Base-by-base conservation (phyloP, 1,284 basidiomycete genomes). In the Kwoniella shivajii region DNA sequence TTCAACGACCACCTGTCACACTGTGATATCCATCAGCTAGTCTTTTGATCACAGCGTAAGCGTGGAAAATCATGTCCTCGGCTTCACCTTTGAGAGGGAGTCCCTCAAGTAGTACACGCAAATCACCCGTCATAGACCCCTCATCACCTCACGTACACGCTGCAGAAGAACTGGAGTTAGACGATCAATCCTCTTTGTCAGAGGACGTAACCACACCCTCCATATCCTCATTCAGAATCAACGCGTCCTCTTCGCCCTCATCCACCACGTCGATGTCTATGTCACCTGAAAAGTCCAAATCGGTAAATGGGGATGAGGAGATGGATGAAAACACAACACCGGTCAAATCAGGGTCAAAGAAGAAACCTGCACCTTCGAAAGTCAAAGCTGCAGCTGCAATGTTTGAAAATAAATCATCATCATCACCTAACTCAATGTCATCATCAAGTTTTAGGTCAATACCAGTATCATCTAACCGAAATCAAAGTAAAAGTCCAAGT, bases 341-440 rank as follows among this genome's bases (percentile, higher is more conserved):
- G 6, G 30, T 39, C 14, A 37, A 55, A 16, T 30, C 31, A 2
- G 31, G 26, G 22, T 33, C 41, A 26, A 29, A 39, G 31, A 13
- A 14, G 13, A 47, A n/a, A 33, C 34, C 10, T 4, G 36, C 50
- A 27, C 47, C 44, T 6, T 36, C 18, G 9, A 65, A 63, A 57
- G 68, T 72, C 24, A 57, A 54, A 53, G 65, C 69, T 11, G 65
- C 63, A 3, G 69, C 69, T 16, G 66, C 66, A 2, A 59, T 64
- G 59, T 66, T 62, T 47, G 68, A 65, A 36, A 61, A 29, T 18
- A 56, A 26, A 30, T 29, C 31, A 16, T 39, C 31, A 16, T 39
- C 26, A 29, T 26, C 54, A 1, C 24, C 44, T 27, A 49, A 34
- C 31, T 44, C 56, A n/a, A 22, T 27, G 26, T 14, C 20, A 37